phyloP scores from a whole-genome alignment of 2,329 filamentous ascomycete species.

The Endoconidiophora polonica region DNA sequence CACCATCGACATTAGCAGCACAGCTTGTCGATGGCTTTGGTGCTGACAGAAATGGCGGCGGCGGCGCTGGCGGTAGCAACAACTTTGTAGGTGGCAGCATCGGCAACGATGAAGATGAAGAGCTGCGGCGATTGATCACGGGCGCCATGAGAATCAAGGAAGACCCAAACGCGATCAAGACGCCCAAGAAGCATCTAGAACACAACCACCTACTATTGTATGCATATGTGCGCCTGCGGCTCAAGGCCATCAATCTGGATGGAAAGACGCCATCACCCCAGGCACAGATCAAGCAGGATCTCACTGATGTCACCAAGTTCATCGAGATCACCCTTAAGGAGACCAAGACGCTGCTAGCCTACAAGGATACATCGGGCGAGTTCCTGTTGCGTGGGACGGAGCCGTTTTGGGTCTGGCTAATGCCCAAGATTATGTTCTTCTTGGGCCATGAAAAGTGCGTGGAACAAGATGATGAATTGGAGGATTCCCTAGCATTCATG shows the following conservation, averaged over 20 bases:
- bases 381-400: constrained; percentile 39
- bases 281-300: constrained; percentile 19
- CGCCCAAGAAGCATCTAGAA: constrained; percentile 46
- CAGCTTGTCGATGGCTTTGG: constrained; percentile 51
- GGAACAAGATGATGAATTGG: constrained; percentile 6
- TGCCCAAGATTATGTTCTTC: constrained; percentile 39
- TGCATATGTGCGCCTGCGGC: constrained; percentile 62
- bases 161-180: constrained; percentile 37
- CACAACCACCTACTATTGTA: constrained; percentile 78
- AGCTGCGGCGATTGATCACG: constrained; percentile 53
- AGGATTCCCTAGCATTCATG: constrained; percentile 11
- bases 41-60: not conserved
- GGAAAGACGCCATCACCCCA: not conserved
- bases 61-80: not conserved
- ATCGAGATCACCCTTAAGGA: constrained; percentile 59
- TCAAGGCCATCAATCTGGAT: constrained; percentile 43
- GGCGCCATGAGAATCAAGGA: constrained; percentile 39
- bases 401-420: constrained; percentile 49
- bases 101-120: constrained; percentile 49
- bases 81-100: constrained; percentile 14
- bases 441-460: constrained; percentile 33
- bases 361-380: constrained; percentile 23
- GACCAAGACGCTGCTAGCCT: constrained; percentile 50
- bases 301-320: constrained; percentile 51
- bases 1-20: constrained; percentile 71